Conservation (phyloP, 2,329 filamentous ascomycete genomes). For the Penicillium sp. region DNA sequence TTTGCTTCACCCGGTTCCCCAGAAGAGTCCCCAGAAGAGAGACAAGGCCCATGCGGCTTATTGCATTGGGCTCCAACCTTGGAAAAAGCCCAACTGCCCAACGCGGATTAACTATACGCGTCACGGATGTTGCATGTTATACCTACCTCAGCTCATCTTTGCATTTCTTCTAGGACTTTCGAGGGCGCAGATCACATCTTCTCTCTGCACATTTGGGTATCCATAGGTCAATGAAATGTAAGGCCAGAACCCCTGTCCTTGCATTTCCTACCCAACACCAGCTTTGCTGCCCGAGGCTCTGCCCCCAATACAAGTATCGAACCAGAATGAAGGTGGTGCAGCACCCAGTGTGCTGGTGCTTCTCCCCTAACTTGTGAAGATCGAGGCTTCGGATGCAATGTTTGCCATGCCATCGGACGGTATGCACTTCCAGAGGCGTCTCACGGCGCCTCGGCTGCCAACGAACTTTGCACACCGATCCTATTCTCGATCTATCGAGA, state of each 20-base stretch:
- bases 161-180: constrained; percentile 3
- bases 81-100: constrained; percentile 17
- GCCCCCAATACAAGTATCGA: constrained; percentile 5
- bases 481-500: constrained; percentile 21
- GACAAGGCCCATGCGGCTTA: constrained; percentile 21
- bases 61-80: constrained; percentile 20
- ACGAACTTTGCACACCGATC: constrained; percentile 6
- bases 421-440: constrained; percentile 12
- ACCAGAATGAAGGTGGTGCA: constrained; percentile 13
- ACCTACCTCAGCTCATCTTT: constrained; percentile 17
- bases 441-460: constrained; percentile 10
- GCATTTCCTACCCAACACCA: constrained; percentile 21
- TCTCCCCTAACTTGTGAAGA: constrained; percentile 11
- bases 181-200: constrained; percentile 16
- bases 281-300: constrained; percentile 22
- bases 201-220: constrained; percentile 9
- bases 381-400: constrained; percentile 9
- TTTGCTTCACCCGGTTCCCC: neutral
- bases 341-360: neutral
- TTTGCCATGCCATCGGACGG: constrained; percentile 5
- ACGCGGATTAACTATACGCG: neutral
- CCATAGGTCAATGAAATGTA: constrained; percentile 14
- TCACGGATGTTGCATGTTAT: constrained; percentile 16
- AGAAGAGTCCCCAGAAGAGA: constrained; percentile 9
- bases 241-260: constrained; percentile 12